Evolutionary conservation across 73 alveolate species (phyloP).

Genomic region (Breviolum minutum): DNA sequence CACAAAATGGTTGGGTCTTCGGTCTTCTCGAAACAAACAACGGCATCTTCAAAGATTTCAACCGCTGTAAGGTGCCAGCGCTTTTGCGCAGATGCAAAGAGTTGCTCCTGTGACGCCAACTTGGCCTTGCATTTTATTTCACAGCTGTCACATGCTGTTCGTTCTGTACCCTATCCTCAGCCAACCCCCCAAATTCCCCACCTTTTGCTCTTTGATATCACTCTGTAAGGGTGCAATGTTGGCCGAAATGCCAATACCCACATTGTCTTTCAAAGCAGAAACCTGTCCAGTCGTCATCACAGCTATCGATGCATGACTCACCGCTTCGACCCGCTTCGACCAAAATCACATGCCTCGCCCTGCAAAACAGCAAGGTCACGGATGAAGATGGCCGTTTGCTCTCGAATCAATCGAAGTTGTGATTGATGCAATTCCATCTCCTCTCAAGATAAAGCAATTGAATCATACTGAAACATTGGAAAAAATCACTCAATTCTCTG

Average conservation of each 20-base stretch:
- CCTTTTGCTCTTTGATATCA: slow-evolving; percentile 74
- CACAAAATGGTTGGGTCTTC: not conserved
- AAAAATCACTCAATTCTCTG: not conserved
- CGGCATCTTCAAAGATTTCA: not conserved
- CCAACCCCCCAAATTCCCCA: too few relatives aligned
- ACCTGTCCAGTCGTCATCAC: not conserved
- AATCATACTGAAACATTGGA: not conserved
- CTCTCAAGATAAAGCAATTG: not conserved
- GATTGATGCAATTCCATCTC: slow-evolving; percentile 76
- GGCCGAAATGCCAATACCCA: slow-evolving; percentile 5
- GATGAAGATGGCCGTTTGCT: slow-evolving; percentile 48
- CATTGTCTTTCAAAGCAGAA: not conserved
- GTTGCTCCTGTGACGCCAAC: slow-evolving; percentile 54
- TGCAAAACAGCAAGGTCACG: slow-evolving; percentile 71
- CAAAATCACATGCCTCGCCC: slow-evolving; percentile 29
- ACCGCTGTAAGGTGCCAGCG: not conserved
- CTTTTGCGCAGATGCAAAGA: slow-evolving; percentile 15
- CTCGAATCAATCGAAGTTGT: slow-evolving; percentile 77
- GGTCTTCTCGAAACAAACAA: not conserved
- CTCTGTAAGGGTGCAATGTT: slow-evolving; percentile 38
- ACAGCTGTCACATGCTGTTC: too few relatives aligned
- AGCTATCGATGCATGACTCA: not conserved
- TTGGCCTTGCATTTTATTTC: too few relatives aligned
- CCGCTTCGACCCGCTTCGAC: not conserved
- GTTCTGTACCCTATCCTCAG: too few relatives aligned